Evolutionary conservation across 2,329 filamentous ascomycete species (phyloP).

Genomic region (Stemphylium beticola): DNA sequence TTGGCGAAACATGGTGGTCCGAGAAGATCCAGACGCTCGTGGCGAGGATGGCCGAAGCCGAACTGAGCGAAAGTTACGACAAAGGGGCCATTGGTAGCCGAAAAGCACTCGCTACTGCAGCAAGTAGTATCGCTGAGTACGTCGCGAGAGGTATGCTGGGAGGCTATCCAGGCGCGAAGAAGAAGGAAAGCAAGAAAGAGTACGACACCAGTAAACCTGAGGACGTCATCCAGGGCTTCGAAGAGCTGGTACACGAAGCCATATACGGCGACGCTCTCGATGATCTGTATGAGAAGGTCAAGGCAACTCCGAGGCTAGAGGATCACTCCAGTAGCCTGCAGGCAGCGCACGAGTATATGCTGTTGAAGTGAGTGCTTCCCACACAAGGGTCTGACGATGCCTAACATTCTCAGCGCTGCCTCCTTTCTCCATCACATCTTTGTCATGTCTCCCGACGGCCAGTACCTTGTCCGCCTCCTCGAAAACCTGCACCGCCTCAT

Average conservation of each 20-base stretch:
- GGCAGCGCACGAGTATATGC: slow-evolving; percentile 69
- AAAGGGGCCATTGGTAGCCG: slow-evolving; percentile 76
- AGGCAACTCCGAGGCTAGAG: slow-evolving; percentile 67
- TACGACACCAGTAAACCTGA: slow-evolving; percentile 67
- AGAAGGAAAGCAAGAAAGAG: slow-evolving; percentile 41
- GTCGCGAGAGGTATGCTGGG: slow-evolving; percentile 70
- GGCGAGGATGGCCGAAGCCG: slow-evolving; percentile 63
- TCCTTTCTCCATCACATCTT: slow-evolving; percentile 77
- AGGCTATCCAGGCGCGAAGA: slow-evolving; percentile 58
- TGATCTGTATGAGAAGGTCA: slow-evolving; percentile 66
- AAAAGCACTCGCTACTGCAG: slow-evolving; percentile 75
- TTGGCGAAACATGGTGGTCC: slow-evolving; percentile 57
- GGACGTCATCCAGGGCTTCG: slow-evolving; percentile 69
- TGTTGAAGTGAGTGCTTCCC: slow-evolving; percentile 67
- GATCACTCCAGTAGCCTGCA: slow-evolving; percentile 67
- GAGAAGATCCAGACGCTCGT: slow-evolving; percentile 51
- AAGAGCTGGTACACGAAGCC: slow-evolving; percentile 68
- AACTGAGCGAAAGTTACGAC: slow-evolving; percentile 82
- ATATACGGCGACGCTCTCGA: slow-evolving; percentile 73
- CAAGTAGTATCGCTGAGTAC: slow-evolving; percentile 73
- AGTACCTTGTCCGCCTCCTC: slow-evolving; percentile 73
- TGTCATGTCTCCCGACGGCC: slow-evolving; percentile 75
- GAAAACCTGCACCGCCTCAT: slow-evolving; percentile 73
- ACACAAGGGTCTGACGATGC: background rate
- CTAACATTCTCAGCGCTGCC: slow-evolving; percentile 62